Evolutionary conservation across 345 rosid genomes (phyloP), one percentile per base, ranked within the genome.

Genomic region (Lumnitzera littorea): DNA sequence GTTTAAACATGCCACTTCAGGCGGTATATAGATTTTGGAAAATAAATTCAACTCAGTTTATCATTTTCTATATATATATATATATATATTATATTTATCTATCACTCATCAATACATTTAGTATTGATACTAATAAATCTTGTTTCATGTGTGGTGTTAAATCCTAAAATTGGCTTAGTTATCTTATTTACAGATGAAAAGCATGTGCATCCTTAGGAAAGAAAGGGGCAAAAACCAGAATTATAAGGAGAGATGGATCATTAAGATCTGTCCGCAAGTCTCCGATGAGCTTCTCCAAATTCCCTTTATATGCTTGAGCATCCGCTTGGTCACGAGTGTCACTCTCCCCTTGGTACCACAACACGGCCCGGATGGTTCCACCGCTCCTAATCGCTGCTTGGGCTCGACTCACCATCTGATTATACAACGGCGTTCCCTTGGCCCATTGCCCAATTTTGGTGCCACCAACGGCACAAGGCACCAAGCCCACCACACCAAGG

Each of bases 331-430:
- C 51, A 16, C 46, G 61, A 3, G 82, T 61, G 62, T 74, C 84
- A 48, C 87, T 76, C 74, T 82, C 80, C 11, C 82, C 84, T 51
- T 76, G 80, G 50, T 65, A 79, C 84, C 87, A 79, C 56, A 79
- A 64, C 67, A 79, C 53, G 1, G 67, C 66, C 71, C 73, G 62
- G 4, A 82, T 67, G 27, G 54, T 70, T 48, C 80, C 82, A 0
- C 82, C 77, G 0, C 48, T 67, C 52, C 60, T 67, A 20, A 62
- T 66, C 1, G 76, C 66, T 55, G 71, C 81, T 2, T 20, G 55
- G 17, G 74, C 81, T 50, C 83, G 56, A 48, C 31, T 60, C 71
- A 78, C 66, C 86, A 78, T 61, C 15, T 58, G 64, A 51, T 64
- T 67, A 16, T 82, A 78, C 65, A 82, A 36, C 53, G 1, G 12